A percentile compares a stretch with the other conserved stretches of the same genome.
These are phyloP conservation scores for Cunninghamia lanceolata DNA, from an alignment of 75 land plant species.

Conservation along the genomic window DNA sequence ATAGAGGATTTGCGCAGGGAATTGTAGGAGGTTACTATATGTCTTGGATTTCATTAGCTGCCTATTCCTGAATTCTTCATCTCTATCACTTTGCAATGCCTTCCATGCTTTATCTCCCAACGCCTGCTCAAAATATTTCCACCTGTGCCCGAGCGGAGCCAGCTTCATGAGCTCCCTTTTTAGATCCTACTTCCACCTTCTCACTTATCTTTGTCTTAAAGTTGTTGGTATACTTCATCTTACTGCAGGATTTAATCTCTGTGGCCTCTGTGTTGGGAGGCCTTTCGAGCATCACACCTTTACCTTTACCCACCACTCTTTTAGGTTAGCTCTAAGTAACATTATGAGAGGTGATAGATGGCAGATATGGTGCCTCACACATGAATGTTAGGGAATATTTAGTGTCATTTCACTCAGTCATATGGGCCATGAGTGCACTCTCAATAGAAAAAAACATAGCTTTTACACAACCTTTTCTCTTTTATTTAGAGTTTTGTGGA, in stretches of 20 bases:
- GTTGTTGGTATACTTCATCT: not conserved
- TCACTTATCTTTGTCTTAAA: not conserved
- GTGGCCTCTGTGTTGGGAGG: not conserved
- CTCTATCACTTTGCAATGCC: not conserved
- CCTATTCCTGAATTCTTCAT: not conserved
- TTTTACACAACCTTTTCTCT: not conserved
- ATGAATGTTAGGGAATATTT: not conserved
- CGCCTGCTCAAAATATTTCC: not conserved
- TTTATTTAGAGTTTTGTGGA: not conserved
- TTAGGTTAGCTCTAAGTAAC: not conserved
- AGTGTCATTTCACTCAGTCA: not conserved
- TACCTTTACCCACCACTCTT: not conserved
- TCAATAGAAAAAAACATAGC: not conserved
- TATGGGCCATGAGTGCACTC: too few species aligned
- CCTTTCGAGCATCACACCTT: not conserved
- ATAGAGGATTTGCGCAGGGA: not conserved
- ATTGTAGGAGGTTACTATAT: not conserved
- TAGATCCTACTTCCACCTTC: not conserved
- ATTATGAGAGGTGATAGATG: not conserved
- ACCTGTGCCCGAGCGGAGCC: not conserved
- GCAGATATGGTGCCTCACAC: not conserved
- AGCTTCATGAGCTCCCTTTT: not conserved
- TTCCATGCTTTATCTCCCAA: not conserved
- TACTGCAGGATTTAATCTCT: not conserved
- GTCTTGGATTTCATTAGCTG: not conserved